These are phyloP conservation scores for Dothidotthia symphoricarpi DNA, from an alignment of 2,329 filamentous ascomycete species.

Conservation along the genomic window DNA sequence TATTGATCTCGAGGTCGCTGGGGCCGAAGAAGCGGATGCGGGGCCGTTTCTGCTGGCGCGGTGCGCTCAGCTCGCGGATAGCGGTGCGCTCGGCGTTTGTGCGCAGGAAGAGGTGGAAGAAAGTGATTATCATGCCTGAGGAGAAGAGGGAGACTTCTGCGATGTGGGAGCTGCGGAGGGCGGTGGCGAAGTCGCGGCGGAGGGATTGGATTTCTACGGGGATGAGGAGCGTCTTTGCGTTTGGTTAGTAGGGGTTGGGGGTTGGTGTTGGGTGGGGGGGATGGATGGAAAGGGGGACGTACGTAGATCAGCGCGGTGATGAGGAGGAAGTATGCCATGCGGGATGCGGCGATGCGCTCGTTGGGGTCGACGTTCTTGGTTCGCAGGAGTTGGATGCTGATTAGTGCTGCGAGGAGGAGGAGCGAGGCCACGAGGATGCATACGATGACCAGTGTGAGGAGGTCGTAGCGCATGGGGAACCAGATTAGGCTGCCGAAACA, in stretches of 20 bases:
- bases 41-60: conserved; percentile 48
- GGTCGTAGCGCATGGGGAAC: conserved; percentile 63
- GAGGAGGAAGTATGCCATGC: conserved; percentile 67
- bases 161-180: conserved; percentile 59
- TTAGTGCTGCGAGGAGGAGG: conserved; percentile 51
- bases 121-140: conserved; percentile 63
- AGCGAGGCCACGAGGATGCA: conserved; percentile 53
- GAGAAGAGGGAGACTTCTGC: conserved; percentile 65
- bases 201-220: conserved; percentile 62
- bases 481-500: conserved; percentile 69
- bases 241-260: no score
- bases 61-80: conserved; percentile 47
- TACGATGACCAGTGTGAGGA: conserved; percentile 57
- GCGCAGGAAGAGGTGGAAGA: conserved; percentile 66
- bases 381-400: conserved; percentile 59
- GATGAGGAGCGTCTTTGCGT: conserved; percentile 59
- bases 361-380: conserved; percentile 56
- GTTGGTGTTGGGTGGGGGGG: no score
- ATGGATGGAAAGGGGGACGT: conserved; percentile 41
- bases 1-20: conserved; percentile 44
- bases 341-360: conserved; percentile 63
- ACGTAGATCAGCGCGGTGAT: conserved; percentile 57
- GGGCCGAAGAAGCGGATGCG: conserved; percentile 51
- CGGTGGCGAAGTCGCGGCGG: conserved; percentile 41
- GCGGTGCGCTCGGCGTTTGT: conserved; percentile 61